A percentile compares a stretch with the other conserved stretches of the same genome.
Conservation (phyloP, 192 early-diverging fungal species). For the Linnemannia zychae region DNA sequence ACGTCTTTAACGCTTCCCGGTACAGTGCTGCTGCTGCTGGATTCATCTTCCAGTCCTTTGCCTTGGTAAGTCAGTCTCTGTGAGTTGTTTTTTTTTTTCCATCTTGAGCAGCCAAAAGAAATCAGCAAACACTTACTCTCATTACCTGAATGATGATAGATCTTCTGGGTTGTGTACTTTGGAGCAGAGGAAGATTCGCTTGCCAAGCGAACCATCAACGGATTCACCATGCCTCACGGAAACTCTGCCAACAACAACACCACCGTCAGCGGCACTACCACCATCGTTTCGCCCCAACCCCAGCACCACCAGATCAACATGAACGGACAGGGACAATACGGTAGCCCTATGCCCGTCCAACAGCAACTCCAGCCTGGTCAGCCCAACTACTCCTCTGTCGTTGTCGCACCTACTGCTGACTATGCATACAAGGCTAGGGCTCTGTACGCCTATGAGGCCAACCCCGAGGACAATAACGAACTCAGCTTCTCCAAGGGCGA, state of each 20-base stretch:
- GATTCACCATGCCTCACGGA: constrained; percentile 42
- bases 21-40: constrained; percentile 57
- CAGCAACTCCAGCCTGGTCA: constrained; percentile 18
- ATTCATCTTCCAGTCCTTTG: constrained; percentile 56
- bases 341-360: constrained; percentile 26
- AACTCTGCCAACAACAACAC: not conserved
- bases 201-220: constrained; percentile 53
- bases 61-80: constrained; percentile 49
- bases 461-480: constrained; percentile 92
- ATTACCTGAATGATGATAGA: constrained; percentile 37
- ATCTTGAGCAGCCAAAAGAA: too few species aligned
- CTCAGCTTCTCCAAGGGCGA: constrained; percentile 91
- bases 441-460: constrained; percentile 86
- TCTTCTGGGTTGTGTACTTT: constrained; percentile 80
- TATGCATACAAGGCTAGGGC: constrained; percentile 75
- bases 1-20: not conserved
- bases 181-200: constrained; percentile 73
- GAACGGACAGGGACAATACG: not conserved
- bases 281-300: constrained; percentile 7
- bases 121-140: constrained; percentile 2
- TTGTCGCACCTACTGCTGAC: constrained; percentile 58
- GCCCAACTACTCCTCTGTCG: constrained; percentile 40
- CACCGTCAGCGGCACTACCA: constrained; percentile 7
- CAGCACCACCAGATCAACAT: constrained; percentile 9
- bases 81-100: constrained; percentile 4